These are phyloP conservation scores for Tilletia horrida DNA, from an alignment of 1,284 basidiomycete genomes.

Conservation along the genomic window DNA sequence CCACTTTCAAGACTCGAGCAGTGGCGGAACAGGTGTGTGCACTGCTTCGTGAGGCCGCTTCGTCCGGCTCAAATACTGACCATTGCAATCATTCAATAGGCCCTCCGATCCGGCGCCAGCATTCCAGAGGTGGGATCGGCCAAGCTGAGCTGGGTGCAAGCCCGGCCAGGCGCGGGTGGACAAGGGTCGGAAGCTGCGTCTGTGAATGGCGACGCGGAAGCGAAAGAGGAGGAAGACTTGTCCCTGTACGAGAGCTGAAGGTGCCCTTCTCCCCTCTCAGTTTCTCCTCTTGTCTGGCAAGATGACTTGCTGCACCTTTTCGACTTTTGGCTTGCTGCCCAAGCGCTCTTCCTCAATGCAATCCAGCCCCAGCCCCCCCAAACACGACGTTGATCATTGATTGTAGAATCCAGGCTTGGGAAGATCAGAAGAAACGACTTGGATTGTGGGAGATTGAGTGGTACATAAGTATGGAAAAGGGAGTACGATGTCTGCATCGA, in stretches of 20 bases:
- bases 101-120: slow-evolving; percentile 37
- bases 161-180: neutral
- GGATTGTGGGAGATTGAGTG: no score
- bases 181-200: neutral
- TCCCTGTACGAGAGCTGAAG: slow-evolving; percentile 16
- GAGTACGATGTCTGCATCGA: no score
- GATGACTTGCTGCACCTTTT: no score
- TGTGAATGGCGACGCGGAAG: neutral
- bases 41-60: neutral
- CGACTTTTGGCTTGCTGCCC: no score
- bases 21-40: slow-evolving; percentile 33
- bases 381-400: no score
- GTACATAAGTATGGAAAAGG: no score
- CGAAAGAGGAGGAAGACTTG: neutral
- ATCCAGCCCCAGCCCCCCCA: no score
- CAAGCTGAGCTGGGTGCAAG: slow-evolving; percentile 40
- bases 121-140: slow-evolving; percentile 45
- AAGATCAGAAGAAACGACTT: no score
- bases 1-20: slow-evolving; percentile 39
- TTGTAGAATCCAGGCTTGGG: no score
- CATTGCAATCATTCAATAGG: slow-evolving; percentile 18
- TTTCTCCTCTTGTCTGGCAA: neutral
- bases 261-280: neutral
- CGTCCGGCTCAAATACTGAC: no score
- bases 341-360: no score